Evolutionary conservation across 805 yeast species (phyloP).

Genomic region (Candida easanensis): DNA sequence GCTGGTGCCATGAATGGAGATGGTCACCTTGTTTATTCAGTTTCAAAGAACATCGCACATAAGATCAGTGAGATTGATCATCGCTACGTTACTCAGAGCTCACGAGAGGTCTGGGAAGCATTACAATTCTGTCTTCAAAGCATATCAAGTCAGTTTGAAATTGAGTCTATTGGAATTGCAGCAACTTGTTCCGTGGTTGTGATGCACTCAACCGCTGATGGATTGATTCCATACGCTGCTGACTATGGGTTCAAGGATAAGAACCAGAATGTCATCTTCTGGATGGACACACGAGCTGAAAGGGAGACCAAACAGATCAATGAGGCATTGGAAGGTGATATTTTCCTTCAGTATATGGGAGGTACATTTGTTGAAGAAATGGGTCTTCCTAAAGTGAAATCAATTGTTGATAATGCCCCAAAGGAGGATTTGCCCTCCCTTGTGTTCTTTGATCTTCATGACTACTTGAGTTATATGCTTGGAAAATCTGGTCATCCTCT

Average conservation of each 20-base stretch:
- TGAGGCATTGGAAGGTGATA: constrained; percentile 12
- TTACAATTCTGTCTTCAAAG: constrained; percentile 28
- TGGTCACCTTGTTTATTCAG: constrained; percentile 17
- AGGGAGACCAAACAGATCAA: constrained; percentile 32
- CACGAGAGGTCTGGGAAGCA: constrained; percentile 36
- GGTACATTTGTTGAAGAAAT: constrained; percentile 52
- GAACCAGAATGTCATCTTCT: constrained; percentile 44
- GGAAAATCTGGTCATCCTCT: constrained; percentile 13
- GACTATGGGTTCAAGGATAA: constrained; percentile 23
- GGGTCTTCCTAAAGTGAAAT: constrained; percentile 52
- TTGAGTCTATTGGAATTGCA: constrained; percentile 38
- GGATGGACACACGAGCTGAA: constrained; percentile 56
- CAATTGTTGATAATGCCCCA: constrained; percentile 32
- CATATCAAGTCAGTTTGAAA: not conserved
- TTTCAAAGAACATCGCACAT: constrained; percentile 25
- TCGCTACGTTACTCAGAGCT: constrained; percentile 37
- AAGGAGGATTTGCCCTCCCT: constrained; percentile 21
- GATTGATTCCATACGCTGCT: constrained; percentile 33
- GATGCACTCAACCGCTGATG: constrained; percentile 21
- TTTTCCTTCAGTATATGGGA: constrained; percentile 32
- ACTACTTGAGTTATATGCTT: constrained; percentile 35
- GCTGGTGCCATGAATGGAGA: constrained; percentile 30
- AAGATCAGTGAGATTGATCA: constrained; percentile 20
- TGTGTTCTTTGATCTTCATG: constrained; percentile 51
- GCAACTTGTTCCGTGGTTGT: constrained; percentile 64